Evolutionary conservation across 2,329 filamentous ascomycete species (phyloP), one percentile per base, ranked within the genome.

Genomic region (Blastomyces gilchristii): DNA sequence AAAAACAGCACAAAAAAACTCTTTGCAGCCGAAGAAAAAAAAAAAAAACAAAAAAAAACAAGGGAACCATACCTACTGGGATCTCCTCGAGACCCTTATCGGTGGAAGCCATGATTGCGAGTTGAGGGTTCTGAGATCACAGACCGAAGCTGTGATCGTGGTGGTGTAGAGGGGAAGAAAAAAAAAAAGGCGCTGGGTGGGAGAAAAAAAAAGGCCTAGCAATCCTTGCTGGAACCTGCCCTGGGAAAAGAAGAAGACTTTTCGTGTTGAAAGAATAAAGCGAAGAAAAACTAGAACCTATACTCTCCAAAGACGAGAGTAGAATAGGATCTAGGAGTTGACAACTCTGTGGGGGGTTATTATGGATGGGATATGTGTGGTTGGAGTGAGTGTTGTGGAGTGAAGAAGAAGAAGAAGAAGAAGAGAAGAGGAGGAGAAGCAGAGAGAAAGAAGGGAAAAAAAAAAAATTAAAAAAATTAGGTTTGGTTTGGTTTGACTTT

Each of bases 41-140:
- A 22, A 22, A 22, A 22, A 22, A 22, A 22, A 45, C 25, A 37
- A 18, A 11, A 31, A 45, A 58, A 28, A 18, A 14, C n/a, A 34
- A 18, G 3, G 18, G 9, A 39, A 22, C 90, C n/a, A 83, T 84
- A 96, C 91, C 86, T 85, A 96, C 91, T 78, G 90, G 88, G 82
- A 96, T 88, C 80, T 97, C 93, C 85, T 97, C 92, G 83, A 97
- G 91, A 85, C 93, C 93, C 85, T 95, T 96, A 75, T 91, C 89
- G 79, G 88, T 87, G 66, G 79, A 76, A 91, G 92, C 93, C 93
- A 97, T 97, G 86, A 89, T 97, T 93, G 90, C 87, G 87, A 82
- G 83, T 81, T 74, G 60, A 67, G 69, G 72, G 73, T 75, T 68
- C 73, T 74, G 74, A 68, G 79, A 85, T 83, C 87, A 85, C 89